phyloP scores from a whole-genome alignment of 495 filamentous ascomycete species.

The Clavariopsis aquatica region DNA sequence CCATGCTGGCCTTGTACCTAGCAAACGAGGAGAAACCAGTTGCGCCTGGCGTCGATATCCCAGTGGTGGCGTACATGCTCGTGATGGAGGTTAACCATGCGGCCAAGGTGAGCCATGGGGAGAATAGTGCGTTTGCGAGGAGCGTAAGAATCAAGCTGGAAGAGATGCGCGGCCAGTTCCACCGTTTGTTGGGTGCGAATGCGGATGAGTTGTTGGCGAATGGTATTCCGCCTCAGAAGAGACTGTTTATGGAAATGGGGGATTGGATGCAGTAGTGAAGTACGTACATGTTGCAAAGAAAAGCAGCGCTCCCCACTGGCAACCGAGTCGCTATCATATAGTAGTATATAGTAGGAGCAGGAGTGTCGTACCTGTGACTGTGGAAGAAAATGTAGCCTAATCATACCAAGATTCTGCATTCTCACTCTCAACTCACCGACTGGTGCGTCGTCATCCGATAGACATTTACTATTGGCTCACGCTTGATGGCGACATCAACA shows the following conservation, averaged over 20 bases:
- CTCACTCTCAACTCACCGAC: conserved; percentile 5
- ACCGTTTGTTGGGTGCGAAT: conserved; percentile 6
- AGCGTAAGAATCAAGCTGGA: conserved; percentile 37
- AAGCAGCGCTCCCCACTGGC: no score
- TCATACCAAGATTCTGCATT: background rate
- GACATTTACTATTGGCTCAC: background rate
- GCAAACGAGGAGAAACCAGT: conserved; percentile 17
- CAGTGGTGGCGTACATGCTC: conserved; percentile 38
- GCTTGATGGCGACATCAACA: background rate
- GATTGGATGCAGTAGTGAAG: conserved; percentile 23
- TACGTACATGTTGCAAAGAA: no score
- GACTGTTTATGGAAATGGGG: conserved; percentile 23
- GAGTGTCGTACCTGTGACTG: no score
- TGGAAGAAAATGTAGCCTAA: no score
- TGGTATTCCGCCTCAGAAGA: conserved; percentile 13
- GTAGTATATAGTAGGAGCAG: no score
- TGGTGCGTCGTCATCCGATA: no score
- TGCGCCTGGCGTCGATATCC: conserved; percentile 36
- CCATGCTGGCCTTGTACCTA: conserved; percentile 40
- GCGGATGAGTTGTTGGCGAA: background rate
- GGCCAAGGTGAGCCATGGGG: conserved; percentile 43
- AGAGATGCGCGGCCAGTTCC: conserved; percentile 30
- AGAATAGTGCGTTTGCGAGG: conserved; percentile 38
- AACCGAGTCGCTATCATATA: no score
- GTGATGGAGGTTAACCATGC: conserved; percentile 38